Evolutionary conservation across 139 green algal species (phyloP), one percentile per base, ranked within the genome.

Genomic region (Mychonastes homosphaera): DNA sequence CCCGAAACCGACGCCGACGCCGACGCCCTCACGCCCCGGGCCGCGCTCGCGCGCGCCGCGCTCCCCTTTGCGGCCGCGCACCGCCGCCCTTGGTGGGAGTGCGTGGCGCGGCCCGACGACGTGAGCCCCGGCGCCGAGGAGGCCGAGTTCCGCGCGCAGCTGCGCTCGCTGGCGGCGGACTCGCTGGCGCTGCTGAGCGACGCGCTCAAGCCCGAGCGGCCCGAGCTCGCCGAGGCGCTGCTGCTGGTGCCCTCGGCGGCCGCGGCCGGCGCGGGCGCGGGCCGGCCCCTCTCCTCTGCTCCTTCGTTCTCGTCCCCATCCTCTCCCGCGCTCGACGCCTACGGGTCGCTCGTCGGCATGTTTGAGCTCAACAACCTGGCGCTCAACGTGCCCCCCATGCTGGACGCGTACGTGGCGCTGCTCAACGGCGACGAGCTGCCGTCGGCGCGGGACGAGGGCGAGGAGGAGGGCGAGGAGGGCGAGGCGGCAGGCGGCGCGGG

Each of bases 51-150:
- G n/a, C n/a, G n/a, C n/a, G n/a, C n/a, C n/a, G n/a, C n/a, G n/a
- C n/a, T n/a, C n/a, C n/a, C n/a, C n/a, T n/a, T n/a, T n/a, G n/a
- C n/a, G n/a, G n/a, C n/a, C n/a, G n/a, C n/a, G n/a, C n/a, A n/a
- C n/a, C n/a, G n/a, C n/a, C n/a, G n/a, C n/a, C n/a, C n/a, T n/a
- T 97, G 87, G 89, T 97, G 89, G 89, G 81, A 96, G 44, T 51
- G 53, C 18, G 70, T 91, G 19, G 79, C 83, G 16, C 60, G 72
- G 21, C 84, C 83, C 30, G 65, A 75, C 13, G 86, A 92, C 49
- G 78, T 89, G 6, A 60, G 74, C 10, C 61, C 79, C 40, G 58
- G 59, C 30, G 51, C 64, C 10, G 65, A 70, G 18, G 58, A 62
- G 60, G 44, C 12, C 7, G 60, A 62, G 24, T 82, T 87, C 65